Evolutionary conservation across 306 rosid species (phyloP), one percentile per base, ranked within the genome.

Genomic region (Lotus japonicus): DNA sequence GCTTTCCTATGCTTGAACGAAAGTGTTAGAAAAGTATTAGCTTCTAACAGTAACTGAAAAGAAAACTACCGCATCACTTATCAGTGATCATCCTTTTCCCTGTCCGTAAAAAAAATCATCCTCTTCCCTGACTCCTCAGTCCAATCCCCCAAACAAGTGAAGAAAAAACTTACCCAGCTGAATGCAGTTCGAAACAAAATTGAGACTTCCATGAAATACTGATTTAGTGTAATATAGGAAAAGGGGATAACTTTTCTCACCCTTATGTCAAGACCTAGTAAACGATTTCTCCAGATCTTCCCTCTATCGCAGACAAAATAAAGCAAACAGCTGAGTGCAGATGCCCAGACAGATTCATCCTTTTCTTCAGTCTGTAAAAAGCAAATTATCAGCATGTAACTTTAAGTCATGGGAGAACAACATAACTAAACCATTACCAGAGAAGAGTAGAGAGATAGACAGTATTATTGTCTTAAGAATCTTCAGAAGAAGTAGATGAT

Each of bases 301-400:
- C 97, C 99, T 81, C 96, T 84, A 78, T 91, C 95, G 56, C 97
- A 88, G 74, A 95, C 96, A 80, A 95, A 95, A 88, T 95, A 95
- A 26, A 95, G 91, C 83, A 95, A 77, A 84, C 99, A 95, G 88
- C 99, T 95, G 36, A 95, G 87, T 38, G 96, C 99, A 82, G 97
- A 90, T 74, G 99, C 96, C 99, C 99, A 91, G 59, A 95, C 95
- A 52, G 95, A 81, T 78, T 95, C 99, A 76, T 90, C 99, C 77
- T 68, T 82, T 84, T 95, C 99, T 82, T 91, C 95, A 60, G 72
- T 83, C 99, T 95, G 88, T 43, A 77, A 38, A 41, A 78, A 58
- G 45, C 18, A 52, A 68, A 55, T 66, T 49, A 74, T 64, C 56
- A 35, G 35, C 50, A 64, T 13, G 10, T 52, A 45, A 68, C 18